These are phyloP conservation scores for Phaffia australis DNA, from an alignment of 768 basidiomycete genomes.

Conservation along the genomic window DNA sequence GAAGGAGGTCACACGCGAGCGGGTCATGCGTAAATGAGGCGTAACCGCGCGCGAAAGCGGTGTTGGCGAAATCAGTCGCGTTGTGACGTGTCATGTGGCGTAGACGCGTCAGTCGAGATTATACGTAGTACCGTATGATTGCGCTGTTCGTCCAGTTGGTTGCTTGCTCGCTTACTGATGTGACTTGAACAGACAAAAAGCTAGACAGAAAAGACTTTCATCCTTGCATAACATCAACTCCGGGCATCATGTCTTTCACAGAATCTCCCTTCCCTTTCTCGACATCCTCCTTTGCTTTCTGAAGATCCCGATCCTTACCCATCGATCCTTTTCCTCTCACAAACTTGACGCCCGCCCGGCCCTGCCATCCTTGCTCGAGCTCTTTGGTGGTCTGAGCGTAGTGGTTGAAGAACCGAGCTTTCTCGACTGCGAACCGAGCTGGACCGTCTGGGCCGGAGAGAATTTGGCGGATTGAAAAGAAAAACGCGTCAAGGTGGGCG, in stretches of 20 bases:
- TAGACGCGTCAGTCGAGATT: no score
- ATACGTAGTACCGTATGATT: no score
- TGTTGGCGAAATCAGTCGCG: no score
- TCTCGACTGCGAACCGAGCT: neutral
- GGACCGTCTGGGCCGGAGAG: neutral
- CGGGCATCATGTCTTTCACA: neutral
- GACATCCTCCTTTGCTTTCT: neutral
- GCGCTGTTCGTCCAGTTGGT: neutral
- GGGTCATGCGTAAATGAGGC: no score
- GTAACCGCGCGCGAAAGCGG: no score
- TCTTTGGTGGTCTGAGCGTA: no score
- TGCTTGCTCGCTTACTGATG: constrained; percentile 1
- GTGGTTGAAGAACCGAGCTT: neutral
- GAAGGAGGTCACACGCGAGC: no score
- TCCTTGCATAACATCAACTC: neutral
- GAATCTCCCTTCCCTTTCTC: neutral
- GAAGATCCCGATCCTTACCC: constrained; percentile 1
- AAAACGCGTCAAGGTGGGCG: neutral
- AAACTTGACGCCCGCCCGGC: neutral
- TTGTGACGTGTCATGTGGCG: no score
- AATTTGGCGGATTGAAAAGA: constrained; percentile 4
- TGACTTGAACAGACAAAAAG: neutral
- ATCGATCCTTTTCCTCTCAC: neutral
- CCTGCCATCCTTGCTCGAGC: neutral
- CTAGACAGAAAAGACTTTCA: neutral